Percentiles rank a stretch among this genome's conserved stretches.
These are phyloP conservation scores for Viola odorata DNA, from an alignment of 345 rosid genomes.

Conservation along the genomic window DNA sequence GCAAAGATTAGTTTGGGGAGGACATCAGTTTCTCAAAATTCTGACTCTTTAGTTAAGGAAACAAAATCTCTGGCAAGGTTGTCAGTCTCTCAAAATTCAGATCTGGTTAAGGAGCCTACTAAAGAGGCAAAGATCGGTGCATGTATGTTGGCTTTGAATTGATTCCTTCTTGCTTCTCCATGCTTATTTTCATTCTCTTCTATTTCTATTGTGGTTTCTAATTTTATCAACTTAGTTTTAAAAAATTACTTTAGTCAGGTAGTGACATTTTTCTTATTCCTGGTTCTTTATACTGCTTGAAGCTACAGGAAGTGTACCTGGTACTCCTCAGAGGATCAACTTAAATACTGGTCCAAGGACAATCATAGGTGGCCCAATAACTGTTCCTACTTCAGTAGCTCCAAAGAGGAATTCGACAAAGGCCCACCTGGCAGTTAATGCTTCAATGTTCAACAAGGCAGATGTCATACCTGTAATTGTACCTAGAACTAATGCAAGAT, in stretches of 20 bases:
- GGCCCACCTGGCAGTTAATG: slow-evolving; percentile 38
- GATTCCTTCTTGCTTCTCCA: slow-evolving; percentile 1
- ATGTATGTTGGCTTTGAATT: slow-evolving; percentile 41
- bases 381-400: slow-evolving; percentile 43
- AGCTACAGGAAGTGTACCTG: slow-evolving; percentile 76
- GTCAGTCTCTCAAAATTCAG: slow-evolving; percentile 73
- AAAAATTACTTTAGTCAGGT: background rate
- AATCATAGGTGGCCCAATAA: slow-evolving; percentile 28
- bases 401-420: slow-evolving; percentile 53
- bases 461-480: slow-evolving; percentile 77
- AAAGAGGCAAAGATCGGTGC: slow-evolving; percentile 57
- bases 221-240: background rate
- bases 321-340: slow-evolving; percentile 76
- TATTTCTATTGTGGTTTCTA: background rate
- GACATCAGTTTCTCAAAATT: slow-evolving; percentile 47
- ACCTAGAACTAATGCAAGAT: slow-evolving; percentile 63
- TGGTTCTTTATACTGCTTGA: slow-evolving; percentile 36
- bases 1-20: slow-evolving; percentile 49
- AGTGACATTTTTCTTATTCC: slow-evolving; percentile 20
- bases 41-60: slow-evolving; percentile 56
- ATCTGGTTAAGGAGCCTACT: slow-evolving; percentile 39
- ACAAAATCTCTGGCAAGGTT: slow-evolving; percentile 75
- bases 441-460: slow-evolving; percentile 46
- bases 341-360: slow-evolving; percentile 40
- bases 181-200: slow-evolving; percentile 9